Percentiles rank a stretch among this genome's conserved stretches.
Evolutionary conservation across 2,329 filamentous ascomycete species (phyloP).

Genomic region (Trichoderma sp.): DNA sequence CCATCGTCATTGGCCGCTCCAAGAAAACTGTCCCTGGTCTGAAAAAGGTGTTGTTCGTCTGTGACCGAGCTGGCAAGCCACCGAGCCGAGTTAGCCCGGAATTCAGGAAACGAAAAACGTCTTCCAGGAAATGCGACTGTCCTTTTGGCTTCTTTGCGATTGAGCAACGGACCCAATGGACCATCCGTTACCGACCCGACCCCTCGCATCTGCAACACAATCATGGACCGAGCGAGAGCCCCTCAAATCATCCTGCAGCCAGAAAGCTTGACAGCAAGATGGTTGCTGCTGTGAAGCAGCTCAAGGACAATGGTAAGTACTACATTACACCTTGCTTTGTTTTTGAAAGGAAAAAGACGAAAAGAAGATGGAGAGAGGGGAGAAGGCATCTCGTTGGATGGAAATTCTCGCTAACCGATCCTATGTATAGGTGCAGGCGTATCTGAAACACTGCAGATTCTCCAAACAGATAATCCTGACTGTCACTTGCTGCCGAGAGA

Average conservation of each 20-base stretch:
- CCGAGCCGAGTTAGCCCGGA: conserved; percentile 66
- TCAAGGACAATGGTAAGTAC: conserved; percentile 63
- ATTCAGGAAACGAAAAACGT: conserved; percentile 67
- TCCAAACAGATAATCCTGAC: conserved; percentile 66
- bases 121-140: conserved; percentile 70
- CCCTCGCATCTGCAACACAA: conserved; percentile 63
- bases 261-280: conserved; percentile 69
- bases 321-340: conserved; percentile 41
- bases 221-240: conserved; percentile 68
- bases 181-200: conserved; percentile 66
- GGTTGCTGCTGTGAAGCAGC: conserved; percentile 67
- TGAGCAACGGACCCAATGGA: conserved; percentile 69
- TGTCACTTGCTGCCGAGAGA: conserved; percentile 66
- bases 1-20: conserved; percentile 68
- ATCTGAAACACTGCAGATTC: conserved; percentile 66
- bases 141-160: conserved; percentile 73
- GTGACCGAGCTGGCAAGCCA: conserved; percentile 66
- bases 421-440: conserved; percentile 60
- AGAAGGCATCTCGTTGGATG: conserved; percentile 29
- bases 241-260: conserved; percentile 67
- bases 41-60: conserved; percentile 70
- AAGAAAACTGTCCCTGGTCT: conserved; percentile 69
- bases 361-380: not conserved
- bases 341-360: not conserved
- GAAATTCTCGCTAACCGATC: conserved; percentile 40